A percentile compares a stretch with the other conserved stretches of the same genome.
phyloP scores from a whole-genome alignment of 495 filamentous ascomycete species.

The Penicillium coprophilum region DNA sequence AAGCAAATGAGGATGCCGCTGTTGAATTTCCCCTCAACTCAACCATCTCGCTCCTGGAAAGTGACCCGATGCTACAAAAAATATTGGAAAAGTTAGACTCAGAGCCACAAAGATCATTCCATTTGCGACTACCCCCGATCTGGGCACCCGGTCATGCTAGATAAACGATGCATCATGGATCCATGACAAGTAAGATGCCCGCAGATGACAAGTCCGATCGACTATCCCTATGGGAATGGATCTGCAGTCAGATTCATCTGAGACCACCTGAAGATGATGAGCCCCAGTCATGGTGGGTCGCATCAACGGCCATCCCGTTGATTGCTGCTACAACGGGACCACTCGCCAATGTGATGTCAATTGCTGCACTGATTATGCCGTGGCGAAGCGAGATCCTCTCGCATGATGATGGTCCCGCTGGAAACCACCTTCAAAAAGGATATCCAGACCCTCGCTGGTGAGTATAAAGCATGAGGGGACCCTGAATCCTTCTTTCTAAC shows the following conservation, averaged over 20 bases:
- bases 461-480: constrained; percentile 3
- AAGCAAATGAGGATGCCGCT: neutral
- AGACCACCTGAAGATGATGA: constrained; percentile 51
- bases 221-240: constrained; percentile 21
- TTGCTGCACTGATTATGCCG: constrained; percentile 65
- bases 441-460: constrained; percentile 56
- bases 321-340: constrained; percentile 70
- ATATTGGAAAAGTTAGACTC: neutral
- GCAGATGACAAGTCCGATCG: constrained; percentile 1
- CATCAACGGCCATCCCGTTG: constrained; percentile 73
- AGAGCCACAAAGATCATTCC: neutral
- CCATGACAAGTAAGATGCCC: constrained; percentile 6
- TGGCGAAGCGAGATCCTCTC: constrained; percentile 56
- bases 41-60: neutral
- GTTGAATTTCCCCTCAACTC: neutral
- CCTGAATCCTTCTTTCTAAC: constrained; percentile 1
- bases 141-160: constrained; percentile 6
- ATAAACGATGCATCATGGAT: constrained; percentile 26
- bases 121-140: neutral
- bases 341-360: constrained; percentile 73
- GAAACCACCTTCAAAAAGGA: constrained; percentile 40
- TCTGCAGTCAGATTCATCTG: constrained; percentile 33
- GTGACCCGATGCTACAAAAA: neutral
- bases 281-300: constrained; percentile 71
- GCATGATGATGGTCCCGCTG: constrained; percentile 24